Base-by-base conservation (phyloP, 371 early-diverging fungal species). In the Syncephalastrum sp. region DNA sequence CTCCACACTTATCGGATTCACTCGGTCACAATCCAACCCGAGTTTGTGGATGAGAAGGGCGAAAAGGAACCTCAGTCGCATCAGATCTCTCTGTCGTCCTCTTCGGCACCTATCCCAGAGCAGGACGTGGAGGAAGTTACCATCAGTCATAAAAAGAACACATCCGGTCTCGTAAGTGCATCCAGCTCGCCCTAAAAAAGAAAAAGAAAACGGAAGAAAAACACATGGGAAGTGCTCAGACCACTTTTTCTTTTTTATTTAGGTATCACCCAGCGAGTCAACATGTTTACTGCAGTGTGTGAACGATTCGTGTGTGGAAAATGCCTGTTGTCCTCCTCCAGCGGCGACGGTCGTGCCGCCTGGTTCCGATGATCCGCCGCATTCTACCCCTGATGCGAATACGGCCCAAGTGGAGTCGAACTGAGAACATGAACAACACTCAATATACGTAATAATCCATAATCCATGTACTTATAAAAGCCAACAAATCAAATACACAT, bases 1-100 rank as follows among this genome's bases (percentile, higher is more conserved):
- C 74, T 96, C 68, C 95, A 96, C 63, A 57, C 59, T 0, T 80
- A 85, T 52, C 94, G 94, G 15, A 79, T 96, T 41, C 95, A 96
- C 64, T 89, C 91, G 15, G 89, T 86, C 4, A 95, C 94, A 0
- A 88, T 96, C 42, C 94, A 95, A 67, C 95, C 95, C 3, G 96
- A 96, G 67, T 94, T 92, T 73, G 75, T 82, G 5, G 73, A 72
- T 5, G 53, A 50, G 12, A 50, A 57, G 38, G 57, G 38, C 50
- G 38, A 33, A 10, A 33, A 33, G 2, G 38, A 33, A 47, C 23
- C 43, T 10, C 23, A 33, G 12, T 38, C 17, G 17, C 21, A 47
- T 19, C 4, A 42, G 29, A 43, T 46, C 24, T 24, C 25, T 19
- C 7, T 29, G 38, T 24, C 48, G 15, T 42, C 23, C 21, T 17